Evolutionary conservation across 805 yeast species (phyloP).

Genomic region (Suhomyces faveliae): DNA sequence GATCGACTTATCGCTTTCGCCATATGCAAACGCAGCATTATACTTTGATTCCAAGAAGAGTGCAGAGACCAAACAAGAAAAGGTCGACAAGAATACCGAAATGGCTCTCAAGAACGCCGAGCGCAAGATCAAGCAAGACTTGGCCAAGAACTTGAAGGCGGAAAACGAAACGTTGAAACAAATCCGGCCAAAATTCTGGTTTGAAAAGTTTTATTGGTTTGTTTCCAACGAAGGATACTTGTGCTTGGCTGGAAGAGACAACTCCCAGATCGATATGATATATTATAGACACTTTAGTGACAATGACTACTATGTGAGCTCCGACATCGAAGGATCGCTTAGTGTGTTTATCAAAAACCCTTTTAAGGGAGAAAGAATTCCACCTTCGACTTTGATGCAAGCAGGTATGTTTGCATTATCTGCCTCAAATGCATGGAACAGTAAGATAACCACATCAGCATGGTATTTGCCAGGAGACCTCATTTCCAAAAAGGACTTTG

Average conservation of each 20-base stretch:
- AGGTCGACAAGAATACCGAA: slow-evolving; percentile 74
- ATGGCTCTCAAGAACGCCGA: slow-evolving; percentile 84
- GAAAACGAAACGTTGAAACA: slow-evolving; percentile 52
- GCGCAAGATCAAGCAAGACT: slow-evolving; percentile 67
- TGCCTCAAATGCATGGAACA: slow-evolving; percentile 86
- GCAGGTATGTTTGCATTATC: slow-evolving; percentile 86
- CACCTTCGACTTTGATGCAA: slow-evolving; percentile 85
- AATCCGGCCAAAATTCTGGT: slow-evolving; percentile 77
- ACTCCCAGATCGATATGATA: slow-evolving; percentile 73
- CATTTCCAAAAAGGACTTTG: slow-evolving; percentile 68
- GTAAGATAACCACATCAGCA: slow-evolving; percentile 75
- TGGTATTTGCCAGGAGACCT: slow-evolving; percentile 78
- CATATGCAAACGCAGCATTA: slow-evolving; percentile 83
- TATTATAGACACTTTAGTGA: slow-evolving; percentile 73
- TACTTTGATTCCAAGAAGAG: slow-evolving; percentile 76
- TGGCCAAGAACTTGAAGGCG: slow-evolving; percentile 58
- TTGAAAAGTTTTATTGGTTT: slow-evolving; percentile 94
- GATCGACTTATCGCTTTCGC: slow-evolving; percentile 68
- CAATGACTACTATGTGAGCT: slow-evolving; percentile 68
- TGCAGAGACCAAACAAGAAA: slow-evolving; percentile 74
- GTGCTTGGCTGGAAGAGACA: slow-evolving; percentile 84
- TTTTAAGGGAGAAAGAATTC: slow-evolving; percentile 62
- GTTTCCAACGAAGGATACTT: slow-evolving; percentile 86
- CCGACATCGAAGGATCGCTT: slow-evolving; percentile 72
- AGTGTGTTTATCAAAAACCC: slow-evolving; percentile 84